Percentiles rank a stretch among this genome's conserved stretches.
phyloP scores from a whole-genome alignment of 108 stramenopile species.

The Epithemia pelagica region DNA sequence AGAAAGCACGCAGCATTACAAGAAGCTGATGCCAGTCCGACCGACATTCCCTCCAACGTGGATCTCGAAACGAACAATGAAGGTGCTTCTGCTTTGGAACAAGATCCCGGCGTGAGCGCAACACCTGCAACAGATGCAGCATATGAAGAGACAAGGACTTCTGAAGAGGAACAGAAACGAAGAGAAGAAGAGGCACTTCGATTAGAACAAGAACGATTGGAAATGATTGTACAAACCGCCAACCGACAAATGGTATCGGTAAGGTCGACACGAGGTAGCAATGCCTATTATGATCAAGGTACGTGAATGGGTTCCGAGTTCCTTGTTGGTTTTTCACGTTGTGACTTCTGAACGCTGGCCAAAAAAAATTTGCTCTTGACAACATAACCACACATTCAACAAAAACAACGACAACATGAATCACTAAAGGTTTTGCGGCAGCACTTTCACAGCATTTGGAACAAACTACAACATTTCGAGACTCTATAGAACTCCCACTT shows the following conservation, averaged over 20 bases:
- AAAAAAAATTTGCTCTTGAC: no score
- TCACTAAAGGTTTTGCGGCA: slow-evolving; percentile 52
- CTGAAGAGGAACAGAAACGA: neutral
- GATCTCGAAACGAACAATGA: neutral
- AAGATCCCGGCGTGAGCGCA: neutral
- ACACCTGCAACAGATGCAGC: neutral
- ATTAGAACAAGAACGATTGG: slow-evolving; percentile 36
- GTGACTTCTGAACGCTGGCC: no score
- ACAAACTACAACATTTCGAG: slow-evolving; percentile 24
- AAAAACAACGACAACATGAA: no score
- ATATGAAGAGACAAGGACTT: neutral
- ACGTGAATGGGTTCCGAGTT: neutral
- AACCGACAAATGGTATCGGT: slow-evolving; percentile 46
- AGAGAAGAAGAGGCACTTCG: slow-evolving; percentile 13
- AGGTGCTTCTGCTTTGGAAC: no score
- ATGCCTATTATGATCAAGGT: slow-evolving; percentile 48
- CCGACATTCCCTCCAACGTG: neutral
- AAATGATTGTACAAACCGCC: slow-evolving; percentile 39
- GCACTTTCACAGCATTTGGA: slow-evolving; percentile 33
- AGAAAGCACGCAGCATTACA: slow-evolving; percentile 15
- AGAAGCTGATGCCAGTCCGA: neutral
- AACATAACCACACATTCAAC: no score
- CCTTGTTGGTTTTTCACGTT: neutral
- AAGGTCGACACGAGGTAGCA: slow-evolving; percentile 36
- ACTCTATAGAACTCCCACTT: slow-evolving; percentile 18